phyloP scores from a whole-genome alignment of 108 stramenopile genomes.

The Mediolabrus comicus region DNA sequence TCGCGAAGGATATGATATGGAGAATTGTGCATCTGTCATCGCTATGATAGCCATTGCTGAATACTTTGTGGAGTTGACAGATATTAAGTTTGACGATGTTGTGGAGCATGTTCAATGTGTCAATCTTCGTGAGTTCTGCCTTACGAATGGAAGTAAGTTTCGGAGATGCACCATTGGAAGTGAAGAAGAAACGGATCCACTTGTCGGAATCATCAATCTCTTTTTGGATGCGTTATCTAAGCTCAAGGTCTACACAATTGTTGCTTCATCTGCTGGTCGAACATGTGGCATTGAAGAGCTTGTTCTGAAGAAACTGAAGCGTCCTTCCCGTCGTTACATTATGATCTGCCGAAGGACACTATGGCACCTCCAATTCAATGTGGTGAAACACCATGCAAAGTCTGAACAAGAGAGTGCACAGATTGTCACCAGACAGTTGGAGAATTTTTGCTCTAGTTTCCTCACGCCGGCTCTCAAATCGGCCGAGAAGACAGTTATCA shows the following conservation, averaged over 20 bases:
- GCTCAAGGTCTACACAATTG: not conserved
- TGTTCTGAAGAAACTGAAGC: not conserved
- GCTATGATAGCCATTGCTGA: not conserved
- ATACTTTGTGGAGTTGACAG: not conserved
- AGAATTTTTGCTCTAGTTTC: not conserved
- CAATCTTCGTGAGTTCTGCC: not conserved
- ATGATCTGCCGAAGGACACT: not conserved
- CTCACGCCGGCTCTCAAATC: not conserved
- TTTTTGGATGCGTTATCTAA: not conserved
- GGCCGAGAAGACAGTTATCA: not conserved
- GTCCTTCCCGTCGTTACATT: not conserved
- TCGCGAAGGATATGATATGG: not conserved
- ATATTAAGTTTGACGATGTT: not conserved
- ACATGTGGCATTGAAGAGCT: not conserved
- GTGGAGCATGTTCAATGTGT: not conserved
- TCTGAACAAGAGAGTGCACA: not conserved
- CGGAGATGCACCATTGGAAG: not conserved
- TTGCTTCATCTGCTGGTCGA: not conserved
- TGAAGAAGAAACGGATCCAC: not conserved
- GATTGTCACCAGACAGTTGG: not conserved
- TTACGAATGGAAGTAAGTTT: not conserved
- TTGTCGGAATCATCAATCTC: not conserved
- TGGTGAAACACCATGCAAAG: not conserved
- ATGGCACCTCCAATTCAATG: not conserved
- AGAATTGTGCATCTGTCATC: not conserved